A percentile compares a stretch with the other conserved stretches of the same genome.
These are phyloP conservation scores for Tricholoma matsutake DNA, from an alignment of 768 basidiomycete species.

Conservation along the genomic window DNA sequence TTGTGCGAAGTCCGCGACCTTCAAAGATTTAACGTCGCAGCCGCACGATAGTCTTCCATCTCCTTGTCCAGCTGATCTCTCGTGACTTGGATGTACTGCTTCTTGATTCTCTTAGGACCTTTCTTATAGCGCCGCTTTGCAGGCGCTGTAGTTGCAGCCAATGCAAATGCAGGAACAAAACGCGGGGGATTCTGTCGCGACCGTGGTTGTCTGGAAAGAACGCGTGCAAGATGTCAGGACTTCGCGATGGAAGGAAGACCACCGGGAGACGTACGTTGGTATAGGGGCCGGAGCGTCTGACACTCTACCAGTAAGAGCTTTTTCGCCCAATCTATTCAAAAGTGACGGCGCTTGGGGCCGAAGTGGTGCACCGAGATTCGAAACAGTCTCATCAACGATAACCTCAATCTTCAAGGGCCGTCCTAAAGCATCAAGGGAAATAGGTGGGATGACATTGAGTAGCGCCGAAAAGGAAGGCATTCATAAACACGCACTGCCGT, in stretches of 20 bases:
- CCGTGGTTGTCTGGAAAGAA: constrained; percentile 8
- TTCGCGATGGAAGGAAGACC: background rate
- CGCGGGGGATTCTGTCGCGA: constrained; percentile 3
- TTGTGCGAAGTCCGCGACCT: background rate
- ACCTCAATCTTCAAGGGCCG: constrained; percentile 67
- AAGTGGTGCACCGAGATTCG: constrained; percentile 12
- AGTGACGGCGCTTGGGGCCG: constrained; percentile 23
- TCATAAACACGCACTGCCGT: constrained; percentile 47
- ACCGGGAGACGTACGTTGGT: constrained; percentile 14
- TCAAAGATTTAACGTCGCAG: constrained; percentile 18
- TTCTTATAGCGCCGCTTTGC: constrained; percentile 57
- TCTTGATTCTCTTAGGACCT: constrained; percentile 72
- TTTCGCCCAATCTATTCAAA: constrained; percentile 26
- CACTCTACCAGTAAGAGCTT: constrained; percentile 3
- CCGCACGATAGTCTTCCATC: constrained; percentile 76
- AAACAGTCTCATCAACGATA: constrained; percentile 42
- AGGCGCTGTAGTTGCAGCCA: constrained; percentile 29
- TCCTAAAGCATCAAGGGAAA: constrained; percentile 34
- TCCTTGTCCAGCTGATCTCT: constrained; percentile 68
- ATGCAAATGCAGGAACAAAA: constrained; percentile 16
- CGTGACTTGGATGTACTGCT: constrained; percentile 37
- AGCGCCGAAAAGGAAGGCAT: constrained; percentile 2
- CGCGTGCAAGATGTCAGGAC: background rate
- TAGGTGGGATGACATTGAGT: background rate
- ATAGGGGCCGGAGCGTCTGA: constrained; percentile 9